phyloP scores from a whole-genome alignment of 179 eudicot species.

The Kewa caespitosa region DNA sequence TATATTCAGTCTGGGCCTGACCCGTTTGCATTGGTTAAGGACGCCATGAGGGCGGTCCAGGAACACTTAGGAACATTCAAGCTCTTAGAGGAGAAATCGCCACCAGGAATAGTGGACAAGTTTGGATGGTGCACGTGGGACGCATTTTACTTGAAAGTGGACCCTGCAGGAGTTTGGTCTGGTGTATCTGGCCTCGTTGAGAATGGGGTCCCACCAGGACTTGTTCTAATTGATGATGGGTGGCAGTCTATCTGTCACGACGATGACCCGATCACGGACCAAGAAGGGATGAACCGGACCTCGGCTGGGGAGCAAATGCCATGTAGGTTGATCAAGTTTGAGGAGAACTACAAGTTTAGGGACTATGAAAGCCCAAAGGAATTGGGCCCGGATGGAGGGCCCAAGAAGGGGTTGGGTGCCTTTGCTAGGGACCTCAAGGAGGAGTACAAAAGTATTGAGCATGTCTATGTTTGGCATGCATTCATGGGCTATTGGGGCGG shows the following conservation, averaged over 20 bases:
- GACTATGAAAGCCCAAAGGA: conserved; percentile 53
- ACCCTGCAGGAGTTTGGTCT: conserved; percentile 71
- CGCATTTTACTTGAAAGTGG: conserved; percentile 78
- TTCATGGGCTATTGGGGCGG: conserved; percentile 97
- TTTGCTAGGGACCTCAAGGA: conserved; percentile 73
- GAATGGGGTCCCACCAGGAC: conserved; percentile 83
- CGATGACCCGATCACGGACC: conserved; percentile 53
- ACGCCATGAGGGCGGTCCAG: conserved; percentile 55
- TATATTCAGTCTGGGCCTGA: conserved; percentile 65
- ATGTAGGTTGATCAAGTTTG: conserved; percentile 62
- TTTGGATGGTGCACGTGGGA: conserved; percentile 99
- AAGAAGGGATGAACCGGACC: conserved; percentile 69
- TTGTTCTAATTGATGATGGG: conserved; percentile 85
- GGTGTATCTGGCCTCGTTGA: conserved; percentile 68
- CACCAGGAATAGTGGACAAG: conserved; percentile 76
- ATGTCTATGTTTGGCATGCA: conserved; percentile 96
- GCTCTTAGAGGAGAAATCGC: conserved; percentile 63
- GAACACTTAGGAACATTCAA: conserved; percentile 71
- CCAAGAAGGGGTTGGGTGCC: conserved; percentile 66
- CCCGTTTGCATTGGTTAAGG: conserved; percentile 61
- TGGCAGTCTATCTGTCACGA: conserved; percentile 93
- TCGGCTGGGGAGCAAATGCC: conserved; percentile 95
- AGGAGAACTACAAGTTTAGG: conserved; percentile 77
- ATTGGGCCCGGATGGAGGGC: conserved; percentile 25
- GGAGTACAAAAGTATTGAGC: conserved; percentile 57